A percentile compares a stretch with the other conserved stretches of the same genome.
phyloP scores from a whole-genome alignment of 2,329 filamentous ascomycete genomes.

The Sclerotinia subarctica region DNA sequence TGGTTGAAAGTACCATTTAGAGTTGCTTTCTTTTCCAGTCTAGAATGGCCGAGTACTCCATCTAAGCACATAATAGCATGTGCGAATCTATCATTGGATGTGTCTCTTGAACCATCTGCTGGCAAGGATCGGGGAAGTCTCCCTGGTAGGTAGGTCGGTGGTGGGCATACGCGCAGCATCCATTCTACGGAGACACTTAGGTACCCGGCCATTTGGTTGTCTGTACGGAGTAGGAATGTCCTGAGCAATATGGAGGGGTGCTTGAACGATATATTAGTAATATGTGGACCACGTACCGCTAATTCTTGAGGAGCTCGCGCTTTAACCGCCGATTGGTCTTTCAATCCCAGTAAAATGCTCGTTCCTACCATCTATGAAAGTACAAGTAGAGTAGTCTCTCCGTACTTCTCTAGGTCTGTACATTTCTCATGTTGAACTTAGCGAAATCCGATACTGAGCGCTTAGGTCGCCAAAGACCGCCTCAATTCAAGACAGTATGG shows the following conservation, averaged over 20 bases:
- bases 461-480: slow-evolving; percentile 20
- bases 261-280: neutral
- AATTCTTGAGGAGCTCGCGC: neutral
- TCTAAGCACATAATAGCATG: slow-evolving; percentile 4
- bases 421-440: slow-evolving; percentile 5
- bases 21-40: neutral
- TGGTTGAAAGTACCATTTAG: neutral
- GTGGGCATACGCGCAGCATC: neutral
- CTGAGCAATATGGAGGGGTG: neutral
- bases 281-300: neutral
- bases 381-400: slow-evolving; percentile 11
- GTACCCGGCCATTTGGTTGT: neutral
- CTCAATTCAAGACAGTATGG: slow-evolving; percentile 20
- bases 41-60: slow-evolving; percentile 14
- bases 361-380: neutral
- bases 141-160: neutral
- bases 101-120: slow-evolving; percentile 11
- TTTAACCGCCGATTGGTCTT: neutral
- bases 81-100: slow-evolving; percentile 9
- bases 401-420: neutral
- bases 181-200: neutral
- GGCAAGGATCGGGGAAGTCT: slow-evolving; percentile 9
- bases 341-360: neutral
- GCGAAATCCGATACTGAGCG: slow-evolving; percentile 19
- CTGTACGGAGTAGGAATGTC: neutral